Evolutionary conservation across 768 basidiomycete species (phyloP).

Genomic region (Chalciporus piperatus): DNA sequence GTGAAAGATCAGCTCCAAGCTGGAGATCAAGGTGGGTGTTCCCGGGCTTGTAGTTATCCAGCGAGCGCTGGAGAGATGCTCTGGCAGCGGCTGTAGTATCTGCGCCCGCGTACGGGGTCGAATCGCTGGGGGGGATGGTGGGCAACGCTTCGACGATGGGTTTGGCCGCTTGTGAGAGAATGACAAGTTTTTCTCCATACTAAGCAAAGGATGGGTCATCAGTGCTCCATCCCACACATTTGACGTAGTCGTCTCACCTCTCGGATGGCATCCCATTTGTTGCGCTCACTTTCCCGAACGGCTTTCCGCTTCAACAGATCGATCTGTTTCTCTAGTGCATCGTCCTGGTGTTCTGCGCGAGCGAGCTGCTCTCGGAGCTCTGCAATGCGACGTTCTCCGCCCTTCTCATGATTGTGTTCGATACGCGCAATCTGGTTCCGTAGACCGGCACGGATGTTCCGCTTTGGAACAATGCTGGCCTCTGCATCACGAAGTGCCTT

Average conservation of each 20-base stretch:
- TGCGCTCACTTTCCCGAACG: conserved; percentile 66
- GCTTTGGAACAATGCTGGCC: conserved; percentile 53
- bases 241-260: conserved; percentile 48
- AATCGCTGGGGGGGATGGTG: conserved; percentile 56
- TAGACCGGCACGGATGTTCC: conserved; percentile 56
- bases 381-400: conserved; percentile 61
- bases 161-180: conserved; percentile 68
- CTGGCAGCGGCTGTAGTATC: conserved; percentile 66
- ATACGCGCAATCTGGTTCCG: conserved; percentile 60
- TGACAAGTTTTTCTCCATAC: conserved; percentile 79
- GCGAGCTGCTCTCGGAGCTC: conserved; percentile 71
- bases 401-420: conserved; percentile 65
- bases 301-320: conserved; percentile 75
- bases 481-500: conserved; percentile 77
- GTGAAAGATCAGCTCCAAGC: conserved; percentile 49
- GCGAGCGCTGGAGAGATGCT: conserved; percentile 70
- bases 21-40: conserved; percentile 51
- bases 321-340: conserved; percentile 64
- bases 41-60: conserved; percentile 77
- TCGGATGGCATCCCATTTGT: conserved; percentile 78
- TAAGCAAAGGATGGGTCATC: conserved; percentile 26
- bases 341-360: conserved; percentile 63
- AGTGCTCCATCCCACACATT: neutral
- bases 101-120: conserved; percentile 57
- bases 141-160: conserved; percentile 65